Evolutionary conservation across 805 yeast genomes (phyloP).

Genomic region (Nakazawaea ishiwadae): DNA sequence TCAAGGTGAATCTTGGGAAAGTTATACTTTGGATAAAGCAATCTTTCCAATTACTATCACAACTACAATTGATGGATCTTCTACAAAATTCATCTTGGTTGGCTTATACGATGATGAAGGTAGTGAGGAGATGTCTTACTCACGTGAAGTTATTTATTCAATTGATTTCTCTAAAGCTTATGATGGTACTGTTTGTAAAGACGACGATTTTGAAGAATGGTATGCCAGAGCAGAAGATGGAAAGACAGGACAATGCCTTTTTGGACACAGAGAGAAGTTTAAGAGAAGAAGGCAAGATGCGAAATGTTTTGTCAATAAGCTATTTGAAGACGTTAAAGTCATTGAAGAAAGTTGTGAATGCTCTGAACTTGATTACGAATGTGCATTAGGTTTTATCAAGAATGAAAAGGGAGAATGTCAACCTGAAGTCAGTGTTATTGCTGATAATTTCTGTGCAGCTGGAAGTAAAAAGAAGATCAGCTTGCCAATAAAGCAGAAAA

Average conservation of each 20-base stretch:
- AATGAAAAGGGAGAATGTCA: slow-evolving; percentile 43
- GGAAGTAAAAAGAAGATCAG: slow-evolving; percentile 16
- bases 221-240: slow-evolving; percentile 36
- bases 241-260: slow-evolving; percentile 43
- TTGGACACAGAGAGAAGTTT: slow-evolving; percentile 65
- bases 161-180: slow-evolving; percentile 59
- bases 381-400: slow-evolving; percentile 45
- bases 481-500: slow-evolving; percentile 20
- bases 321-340: slow-evolving; percentile 41
- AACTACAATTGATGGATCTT: slow-evolving; percentile 69
- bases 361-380: slow-evolving; percentile 63
- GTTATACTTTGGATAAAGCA: slow-evolving; percentile 38
- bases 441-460: slow-evolving; percentile 18
- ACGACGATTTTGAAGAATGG: slow-evolving; percentile 63
- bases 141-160: slow-evolving; percentile 25
- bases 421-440: slow-evolving; percentile 19
- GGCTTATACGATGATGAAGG: slow-evolving; percentile 30
- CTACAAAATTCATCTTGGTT: slow-evolving; percentile 48
- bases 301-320: slow-evolving; percentile 52
- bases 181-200: slow-evolving; percentile 33
- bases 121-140: slow-evolving; percentile 7
- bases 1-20: slow-evolving; percentile 67
- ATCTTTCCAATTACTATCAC: slow-evolving; percentile 37
- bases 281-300: slow-evolving; percentile 61
- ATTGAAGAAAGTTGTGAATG: slow-evolving; percentile 60